These are phyloP conservation scores for Herpetospermum pedunculosum DNA, from an alignment of 306 rosid species.

Conservation along the genomic window DNA sequence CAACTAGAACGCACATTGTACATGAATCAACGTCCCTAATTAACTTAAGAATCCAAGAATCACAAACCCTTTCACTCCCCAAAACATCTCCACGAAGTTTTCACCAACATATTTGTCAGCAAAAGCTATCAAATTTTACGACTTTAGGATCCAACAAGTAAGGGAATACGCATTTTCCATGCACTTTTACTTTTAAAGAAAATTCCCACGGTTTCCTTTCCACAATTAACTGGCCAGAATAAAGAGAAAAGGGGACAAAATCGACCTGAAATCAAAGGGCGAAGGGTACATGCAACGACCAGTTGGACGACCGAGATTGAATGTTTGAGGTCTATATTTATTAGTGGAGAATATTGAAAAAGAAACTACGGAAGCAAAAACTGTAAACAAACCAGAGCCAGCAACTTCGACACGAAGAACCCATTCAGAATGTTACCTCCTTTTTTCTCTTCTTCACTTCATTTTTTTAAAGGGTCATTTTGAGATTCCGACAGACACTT, in stretches of 20 bases:
- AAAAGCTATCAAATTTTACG: background rate
- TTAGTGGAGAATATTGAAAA: constrained; percentile 6
- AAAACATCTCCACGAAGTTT: background rate
- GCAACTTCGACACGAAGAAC: constrained; percentile 8
- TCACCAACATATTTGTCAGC: background rate
- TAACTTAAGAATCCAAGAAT: background rate
- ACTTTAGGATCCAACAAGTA: background rate
- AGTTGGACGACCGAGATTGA: constrained; percentile 1
- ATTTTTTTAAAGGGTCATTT: background rate
- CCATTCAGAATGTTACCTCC: background rate
- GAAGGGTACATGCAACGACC: background rate
- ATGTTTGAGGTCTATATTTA: background rate
- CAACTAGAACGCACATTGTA: background rate
- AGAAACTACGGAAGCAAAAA: background rate
- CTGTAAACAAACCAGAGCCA: constrained; percentile 8
- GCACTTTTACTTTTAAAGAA: background rate
- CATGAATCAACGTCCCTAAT: background rate
- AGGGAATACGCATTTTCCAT: background rate
- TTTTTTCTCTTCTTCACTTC: background rate
- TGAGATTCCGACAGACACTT: constrained; percentile 3
- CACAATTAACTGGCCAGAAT: constrained; percentile 2
- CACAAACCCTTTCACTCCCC: background rate
- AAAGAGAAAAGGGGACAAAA: background rate
- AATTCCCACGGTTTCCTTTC: background rate
- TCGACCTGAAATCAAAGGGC: background rate